Evolutionary conservation across 192 early-diverging fungal species (phyloP), one percentile per base, ranked within the genome.

Genomic region (Coemansia sp.): DNA sequence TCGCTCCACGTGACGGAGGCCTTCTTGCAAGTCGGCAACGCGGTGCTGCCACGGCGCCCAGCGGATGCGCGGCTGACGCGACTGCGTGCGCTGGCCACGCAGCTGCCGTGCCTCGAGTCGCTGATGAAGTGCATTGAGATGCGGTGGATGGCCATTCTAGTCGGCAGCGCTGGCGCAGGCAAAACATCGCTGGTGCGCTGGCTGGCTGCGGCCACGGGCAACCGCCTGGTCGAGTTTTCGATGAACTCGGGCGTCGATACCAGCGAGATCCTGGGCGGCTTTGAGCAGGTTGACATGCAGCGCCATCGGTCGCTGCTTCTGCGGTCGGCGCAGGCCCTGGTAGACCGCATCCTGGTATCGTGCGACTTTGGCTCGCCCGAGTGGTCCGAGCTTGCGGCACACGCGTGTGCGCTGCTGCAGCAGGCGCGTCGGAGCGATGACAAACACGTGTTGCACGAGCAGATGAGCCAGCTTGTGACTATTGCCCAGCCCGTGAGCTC

Each of bases 231-330:
- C 25, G 96, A 99, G 79, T 97, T 96, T 58, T 79, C 91, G 8
- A 94, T 99, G 94, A 99, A 94, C 68, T 83, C 87, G 28, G 84
- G 87, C 9, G 88, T 97, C 14, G 96, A 99, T 52, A 89, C 93
- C 2, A 88, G 94, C 65, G 96, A 99, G 64, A 67, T 99, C 8
- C 64, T 99, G 15, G 96, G 96, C 50, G 96, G 96, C 22, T 99
- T 97, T 59, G 94, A 99, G 73, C 96, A 99, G 66, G 85, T 93
- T 8, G 94, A 97, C 68, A 49, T 89, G 34, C 82, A 79, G 22
- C 81, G 94, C 26, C 84, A 90, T 44, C 78, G 81, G 36, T 39
- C 63, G 1, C 42, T 28, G n/a, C 41, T 75, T 5, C 31, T 64
- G 17, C 25, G 26, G 4, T 31, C 17, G 1, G 34, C 52, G 21